Percentiles rank a stretch among this genome's conserved stretches.
Conservation (phyloP, 441 rosid genomes). For the Gossypium davidsonii region DNA sequence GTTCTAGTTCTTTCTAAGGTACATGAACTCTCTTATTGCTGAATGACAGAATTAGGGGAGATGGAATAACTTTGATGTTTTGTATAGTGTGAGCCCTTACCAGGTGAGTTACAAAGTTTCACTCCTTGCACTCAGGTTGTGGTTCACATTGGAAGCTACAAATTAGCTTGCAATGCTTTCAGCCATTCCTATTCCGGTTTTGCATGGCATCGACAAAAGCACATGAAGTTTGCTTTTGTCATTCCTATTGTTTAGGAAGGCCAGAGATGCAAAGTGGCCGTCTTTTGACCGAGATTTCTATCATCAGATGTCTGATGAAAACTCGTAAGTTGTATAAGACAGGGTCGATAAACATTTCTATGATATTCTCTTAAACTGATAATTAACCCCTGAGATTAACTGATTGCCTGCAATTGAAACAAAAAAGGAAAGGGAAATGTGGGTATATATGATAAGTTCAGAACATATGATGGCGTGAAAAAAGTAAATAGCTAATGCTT, state of each 20-base stretch:
- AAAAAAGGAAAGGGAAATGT: background rate
- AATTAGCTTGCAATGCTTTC: slow-evolving; percentile 11
- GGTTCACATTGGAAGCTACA: slow-evolving; percentile 4
- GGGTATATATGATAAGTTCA: background rate
- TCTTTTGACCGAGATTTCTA: background rate
- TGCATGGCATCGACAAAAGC: slow-evolving; percentile 7
- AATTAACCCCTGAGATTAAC: background rate
- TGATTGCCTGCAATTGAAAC: background rate
- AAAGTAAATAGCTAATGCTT: too few species aligned
- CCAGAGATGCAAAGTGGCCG: background rate
- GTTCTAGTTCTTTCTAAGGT: slow-evolving; percentile 16
- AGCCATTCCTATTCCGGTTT: slow-evolving; percentile 11
- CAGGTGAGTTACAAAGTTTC: slow-evolving; percentile 20
- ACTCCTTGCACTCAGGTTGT: slow-evolving; percentile 16
- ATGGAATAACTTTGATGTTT: slow-evolving; percentile 28
- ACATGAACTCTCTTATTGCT: slow-evolving; percentile 26
- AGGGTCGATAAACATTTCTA: background rate
- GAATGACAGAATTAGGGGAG: slow-evolving; percentile 37
- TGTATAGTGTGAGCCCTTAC: slow-evolving; percentile 21
- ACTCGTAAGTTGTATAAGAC: background rate
- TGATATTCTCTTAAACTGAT: background rate
- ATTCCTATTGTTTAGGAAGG: background rate
- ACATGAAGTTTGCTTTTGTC: slow-evolving; percentile 13
- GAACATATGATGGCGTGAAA: too few species aligned
- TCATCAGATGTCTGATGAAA: background rate